phyloP scores from a whole-genome alignment of 2,329 filamentous ascomycete genomes.

The Diplodia intermedia region DNA sequence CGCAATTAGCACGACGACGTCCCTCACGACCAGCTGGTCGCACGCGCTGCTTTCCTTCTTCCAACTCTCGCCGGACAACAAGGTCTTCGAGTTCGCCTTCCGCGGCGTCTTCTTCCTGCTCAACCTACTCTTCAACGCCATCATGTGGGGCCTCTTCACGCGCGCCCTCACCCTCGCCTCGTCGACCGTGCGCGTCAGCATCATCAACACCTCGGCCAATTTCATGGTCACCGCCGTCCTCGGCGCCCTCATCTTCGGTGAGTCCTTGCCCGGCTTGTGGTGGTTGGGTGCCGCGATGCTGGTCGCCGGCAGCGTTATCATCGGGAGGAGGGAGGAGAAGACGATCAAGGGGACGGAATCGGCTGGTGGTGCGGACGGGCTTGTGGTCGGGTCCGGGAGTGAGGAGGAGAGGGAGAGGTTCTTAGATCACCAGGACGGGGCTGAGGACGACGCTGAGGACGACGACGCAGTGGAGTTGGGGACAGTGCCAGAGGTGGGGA shows the following conservation, averaged over 20 bases:
- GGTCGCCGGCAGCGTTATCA: conserved; percentile 78
- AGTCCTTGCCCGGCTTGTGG: conserved; percentile 75
- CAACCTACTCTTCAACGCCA: conserved; percentile 76
- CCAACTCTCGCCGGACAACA: conserved; percentile 54
- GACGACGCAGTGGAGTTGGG: conserved; percentile 42
- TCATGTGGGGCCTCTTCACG: conserved; percentile 88
- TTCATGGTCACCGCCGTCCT: conserved; percentile 79
- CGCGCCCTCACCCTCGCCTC: conserved; percentile 74
- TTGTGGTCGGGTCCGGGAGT: neutral
- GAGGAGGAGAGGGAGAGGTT: conserved; percentile 56
- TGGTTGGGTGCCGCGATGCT: conserved; percentile 76
- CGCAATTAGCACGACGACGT: conserved; percentile 63
- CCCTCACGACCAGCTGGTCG: conserved; percentile 63
- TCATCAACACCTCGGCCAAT: conserved; percentile 83
- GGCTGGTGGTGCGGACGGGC: neutral
- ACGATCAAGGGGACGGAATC: conserved; percentile 34
- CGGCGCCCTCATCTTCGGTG: conserved; percentile 73
- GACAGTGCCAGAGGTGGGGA: conserved; percentile 38
- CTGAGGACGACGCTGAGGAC: conserved; percentile 36
- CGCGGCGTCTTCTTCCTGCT: conserved; percentile 73
- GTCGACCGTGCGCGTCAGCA: conserved; percentile 79
- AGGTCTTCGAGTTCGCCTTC: conserved; percentile 58
- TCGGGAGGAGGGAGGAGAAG: conserved; percentile 67
- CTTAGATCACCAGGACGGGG: conserved; percentile 11
- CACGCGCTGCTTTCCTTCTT: conserved; percentile 57